phyloP scores from a whole-genome alignment of 75 land plant genomes.

The Selaginella moellendorffii region DNA sequence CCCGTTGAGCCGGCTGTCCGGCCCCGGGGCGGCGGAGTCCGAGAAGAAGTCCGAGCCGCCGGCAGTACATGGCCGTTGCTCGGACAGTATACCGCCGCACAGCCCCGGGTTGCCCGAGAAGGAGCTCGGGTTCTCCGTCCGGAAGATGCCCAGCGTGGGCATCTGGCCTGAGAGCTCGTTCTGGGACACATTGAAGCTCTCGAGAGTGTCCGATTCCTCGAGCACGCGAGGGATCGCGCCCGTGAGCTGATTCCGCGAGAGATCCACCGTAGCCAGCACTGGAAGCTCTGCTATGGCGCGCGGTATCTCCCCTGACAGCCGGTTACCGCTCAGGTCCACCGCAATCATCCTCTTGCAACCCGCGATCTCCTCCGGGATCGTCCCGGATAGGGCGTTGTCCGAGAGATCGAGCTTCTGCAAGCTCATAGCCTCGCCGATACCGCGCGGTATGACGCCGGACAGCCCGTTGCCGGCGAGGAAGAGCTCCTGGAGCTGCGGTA shows the following conservation, averaged over 20 bases:
- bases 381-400: slow-evolving; percentile 54
- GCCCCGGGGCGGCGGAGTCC: not conserved
- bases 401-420: slow-evolving; percentile 41
- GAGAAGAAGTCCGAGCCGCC: not conserved
- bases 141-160: slow-evolving; percentile 3
- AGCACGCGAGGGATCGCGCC: slow-evolving; percentile 29
- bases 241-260: not conserved
- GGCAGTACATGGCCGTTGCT: not conserved
- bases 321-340: not conserved
- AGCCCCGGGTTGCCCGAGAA: slow-evolving; percentile 31
- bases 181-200: slow-evolving; percentile 57
- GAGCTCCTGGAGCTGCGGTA: not conserved
- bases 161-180: not conserved
- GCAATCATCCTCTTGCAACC: not conserved
- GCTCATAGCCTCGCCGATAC: not conserved
- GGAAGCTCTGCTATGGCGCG: slow-evolving; percentile 6
- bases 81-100: slow-evolving; percentile 35
- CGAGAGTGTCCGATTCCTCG: slow-evolving; percentile 42
- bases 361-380: not conserved
- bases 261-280: slow-evolving; percentile 2
- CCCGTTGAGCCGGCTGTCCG: too few relatives aligned
- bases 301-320: not conserved
- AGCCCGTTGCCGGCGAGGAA: not conserved
- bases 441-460: not conserved
- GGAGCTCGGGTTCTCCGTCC: not conserved